Conservation (phyloP, 1,284 basidiomycete species). For the Peniophora sp. region DNA sequence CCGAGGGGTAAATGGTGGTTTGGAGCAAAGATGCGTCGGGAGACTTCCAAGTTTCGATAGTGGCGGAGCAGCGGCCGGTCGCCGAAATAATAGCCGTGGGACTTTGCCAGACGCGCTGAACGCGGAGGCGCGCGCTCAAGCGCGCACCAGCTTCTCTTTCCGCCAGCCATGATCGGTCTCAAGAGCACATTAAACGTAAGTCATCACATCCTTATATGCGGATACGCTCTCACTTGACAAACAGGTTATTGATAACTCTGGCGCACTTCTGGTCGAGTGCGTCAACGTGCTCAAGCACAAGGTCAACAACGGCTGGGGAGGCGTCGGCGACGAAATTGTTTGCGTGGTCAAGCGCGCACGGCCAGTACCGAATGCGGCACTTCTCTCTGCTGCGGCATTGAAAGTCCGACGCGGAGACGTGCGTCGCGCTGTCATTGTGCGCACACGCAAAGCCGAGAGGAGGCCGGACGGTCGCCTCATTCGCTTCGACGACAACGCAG, state of each 20-base stretch:
- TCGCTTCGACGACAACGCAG: slow-evolving; percentile 97
- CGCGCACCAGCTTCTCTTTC: slow-evolving; percentile 1
- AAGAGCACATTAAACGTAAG: slow-evolving; percentile 82
- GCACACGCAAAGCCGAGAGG: slow-evolving; percentile 77
- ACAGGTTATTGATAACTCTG: slow-evolving; percentile 98
- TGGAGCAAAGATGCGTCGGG: not conserved
- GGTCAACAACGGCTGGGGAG: slow-evolving; percentile 80
- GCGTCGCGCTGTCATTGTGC: slow-evolving; percentile 89
- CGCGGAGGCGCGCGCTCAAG: not conserved
- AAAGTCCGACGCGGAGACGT: slow-evolving; percentile 93
- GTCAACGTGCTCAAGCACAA: slow-evolving; percentile 97
- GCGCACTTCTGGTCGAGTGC: slow-evolving; percentile 91
- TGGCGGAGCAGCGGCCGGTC: not conserved
- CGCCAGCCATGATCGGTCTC: slow-evolving; percentile 77
- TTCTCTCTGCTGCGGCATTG: slow-evolving; percentile 57
- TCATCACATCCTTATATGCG: slow-evolving; percentile 7
- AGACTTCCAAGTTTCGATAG: not conserved
- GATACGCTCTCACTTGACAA: not conserved
- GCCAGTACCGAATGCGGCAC: slow-evolving; percentile 62
- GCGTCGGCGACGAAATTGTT: slow-evolving; percentile 92
- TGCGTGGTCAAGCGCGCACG: slow-evolving; percentile 93
- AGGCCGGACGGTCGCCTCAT: slow-evolving; percentile 84
- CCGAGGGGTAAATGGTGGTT: slow-evolving; percentile 2
- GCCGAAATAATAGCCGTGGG: too few species aligned
- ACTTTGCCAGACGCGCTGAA: not conserved